A percentile compares a stretch with the other conserved stretches of the same genome.
These are phyloP conservation scores for Truncatella angustata DNA, from an alignment of 2,329 filamentous ascomycete genomes.

Conservation along the genomic window DNA sequence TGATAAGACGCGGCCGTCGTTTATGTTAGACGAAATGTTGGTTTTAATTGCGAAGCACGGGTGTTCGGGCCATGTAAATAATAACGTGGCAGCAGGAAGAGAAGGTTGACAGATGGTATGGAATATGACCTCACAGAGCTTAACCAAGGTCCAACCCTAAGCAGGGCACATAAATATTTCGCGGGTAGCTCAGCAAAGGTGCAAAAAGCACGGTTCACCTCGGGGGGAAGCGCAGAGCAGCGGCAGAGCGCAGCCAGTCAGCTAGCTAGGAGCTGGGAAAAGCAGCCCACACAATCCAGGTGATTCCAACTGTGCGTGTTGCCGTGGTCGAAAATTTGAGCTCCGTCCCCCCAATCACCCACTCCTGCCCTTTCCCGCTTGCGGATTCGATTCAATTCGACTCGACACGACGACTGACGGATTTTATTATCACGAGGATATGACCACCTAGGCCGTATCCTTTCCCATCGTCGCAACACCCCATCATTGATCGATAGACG, in stretches of 20 bases:
- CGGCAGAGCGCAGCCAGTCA: not conserved
- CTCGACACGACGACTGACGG: no score
- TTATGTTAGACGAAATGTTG: no score
- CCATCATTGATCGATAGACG: constrained; percentile 29
- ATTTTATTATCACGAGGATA: constrained; percentile 25
- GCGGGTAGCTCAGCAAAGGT: not conserved
- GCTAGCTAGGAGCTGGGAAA: not conserved
- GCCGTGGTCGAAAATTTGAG: not conserved
- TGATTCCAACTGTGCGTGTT: constrained; percentile 4
- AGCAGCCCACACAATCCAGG: constrained; percentile 1
- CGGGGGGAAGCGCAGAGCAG: not conserved
- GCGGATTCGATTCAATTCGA: no score
- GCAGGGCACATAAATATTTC: constrained; percentile 4
- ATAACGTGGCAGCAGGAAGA: no score
- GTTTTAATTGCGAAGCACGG: no score
- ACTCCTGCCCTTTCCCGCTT: constrained; percentile 13
- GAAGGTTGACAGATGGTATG: not conserved
- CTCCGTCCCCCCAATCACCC: not conserved
- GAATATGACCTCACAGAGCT: not conserved
- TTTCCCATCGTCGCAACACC: constrained; percentile 19
- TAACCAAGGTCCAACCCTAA: constrained; percentile 1
- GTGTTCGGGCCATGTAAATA: no score
- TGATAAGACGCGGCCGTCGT: no score
- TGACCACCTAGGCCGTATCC: constrained; percentile 35
- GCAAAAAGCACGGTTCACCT: constrained; percentile 3